A percentile compares a stretch with the other conserved stretches of the same genome.
Conservation (phyloP, 2,329 filamentous ascomycete species). For the Trichoderma citrinoviride region DNA sequence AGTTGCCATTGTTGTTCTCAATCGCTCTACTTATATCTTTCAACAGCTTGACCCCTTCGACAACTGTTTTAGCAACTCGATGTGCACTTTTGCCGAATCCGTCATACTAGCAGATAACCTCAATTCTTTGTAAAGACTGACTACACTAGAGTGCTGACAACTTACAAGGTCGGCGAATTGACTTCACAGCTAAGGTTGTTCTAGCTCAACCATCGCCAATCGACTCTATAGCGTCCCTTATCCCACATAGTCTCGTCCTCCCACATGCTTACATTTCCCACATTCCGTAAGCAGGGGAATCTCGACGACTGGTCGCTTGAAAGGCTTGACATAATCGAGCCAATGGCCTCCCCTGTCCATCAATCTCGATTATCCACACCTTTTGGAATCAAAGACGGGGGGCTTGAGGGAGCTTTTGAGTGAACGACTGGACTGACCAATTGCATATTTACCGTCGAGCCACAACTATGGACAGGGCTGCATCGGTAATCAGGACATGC, state of each 20-base stretch:
- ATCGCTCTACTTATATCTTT: not conserved
- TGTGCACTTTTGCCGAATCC: not conserved
- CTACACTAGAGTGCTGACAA: not conserved
- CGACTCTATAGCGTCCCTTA: not conserved
- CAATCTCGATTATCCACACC: not conserved
- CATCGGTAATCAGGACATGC: not conserved
- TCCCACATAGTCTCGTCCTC: not conserved
- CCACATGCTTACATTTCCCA: not conserved
- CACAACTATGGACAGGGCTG: not conserved
- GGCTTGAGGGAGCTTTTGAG: not conserved
- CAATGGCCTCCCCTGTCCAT: not conserved
- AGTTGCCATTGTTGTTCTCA: not conserved
- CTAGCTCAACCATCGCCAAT: no score
- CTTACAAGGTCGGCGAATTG: not conserved
- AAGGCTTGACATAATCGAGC: not conserved
- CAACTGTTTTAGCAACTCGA: not conserved
- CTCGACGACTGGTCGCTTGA: not conserved
- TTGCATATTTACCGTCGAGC: not conserved
- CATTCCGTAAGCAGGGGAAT: not conserved
- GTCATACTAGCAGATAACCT: not conserved
- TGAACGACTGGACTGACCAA: not conserved
- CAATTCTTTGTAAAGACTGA: not conserved
- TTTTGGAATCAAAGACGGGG: not conserved
- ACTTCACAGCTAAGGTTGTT: not conserved
- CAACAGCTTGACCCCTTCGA: not conserved